Evolutionary conservation across 768 basidiomycete genomes (phyloP), one percentile per base, ranked within the genome.

Genomic region (Pulveroboletus sp.): DNA sequence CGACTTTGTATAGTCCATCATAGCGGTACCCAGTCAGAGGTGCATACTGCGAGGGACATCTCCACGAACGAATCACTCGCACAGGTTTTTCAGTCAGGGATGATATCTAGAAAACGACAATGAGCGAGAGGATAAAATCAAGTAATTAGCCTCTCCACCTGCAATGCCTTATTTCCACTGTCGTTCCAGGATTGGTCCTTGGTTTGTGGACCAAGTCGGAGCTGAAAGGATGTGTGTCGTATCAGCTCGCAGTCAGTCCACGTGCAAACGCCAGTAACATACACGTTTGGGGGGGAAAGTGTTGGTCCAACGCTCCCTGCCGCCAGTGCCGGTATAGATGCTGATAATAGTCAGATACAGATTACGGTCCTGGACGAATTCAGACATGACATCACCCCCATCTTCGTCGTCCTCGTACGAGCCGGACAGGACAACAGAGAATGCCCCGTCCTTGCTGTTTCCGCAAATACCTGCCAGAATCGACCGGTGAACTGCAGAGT

Each of bases 1-100:
- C 32, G 4, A 67, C 52, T 31, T 23, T 66, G 43, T 67, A 67
- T 3, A 67, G 35, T 17, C 66, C 66, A 25, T 69, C 66, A 21
- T 69, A 67, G 3, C 66, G 68, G 29, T 56, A 59, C 9, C 64
- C 65, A 2, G 25, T 6, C 2, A 23, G 12, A 11, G 66, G 66
- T 5, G 68, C 60, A 50, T 64, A 68, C 36, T 47, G 46, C 10
- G 68, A 68, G 7, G 6, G 12, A 27, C 44, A 40, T 8, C 4
- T 57, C 16, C 4, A 51, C 8, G 66, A 63, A 16, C 66, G 57
- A 31, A 68, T 27, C 14, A 69, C 60, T n/a, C 66, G 55, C 8
- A 68, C 44, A 1, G 62, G 60, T 0, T 55, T 49, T 29, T 50
- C 48, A 12, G 57, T 63, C 0, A 34, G 12, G n/a, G 17, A 41